Evolutionary conservation across 208 protist genomes (phyloP).

Genomic region (Giardia duodenalis): DNA sequence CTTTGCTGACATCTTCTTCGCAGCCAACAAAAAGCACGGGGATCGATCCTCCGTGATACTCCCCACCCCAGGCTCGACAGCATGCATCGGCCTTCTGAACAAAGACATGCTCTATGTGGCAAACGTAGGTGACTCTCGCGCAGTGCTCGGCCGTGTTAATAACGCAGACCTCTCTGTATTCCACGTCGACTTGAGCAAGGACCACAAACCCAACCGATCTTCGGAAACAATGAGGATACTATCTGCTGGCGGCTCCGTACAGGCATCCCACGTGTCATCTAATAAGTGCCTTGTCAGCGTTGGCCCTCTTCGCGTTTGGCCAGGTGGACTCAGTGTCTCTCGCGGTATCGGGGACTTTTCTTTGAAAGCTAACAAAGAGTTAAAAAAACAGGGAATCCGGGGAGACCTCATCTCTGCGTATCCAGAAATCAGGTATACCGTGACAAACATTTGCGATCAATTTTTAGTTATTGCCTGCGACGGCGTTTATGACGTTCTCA

Average conservation of each 20-base stretch:
- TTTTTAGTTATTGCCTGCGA: slow-evolving; percentile 6
- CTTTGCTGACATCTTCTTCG: neutral
- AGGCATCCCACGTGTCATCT: neutral
- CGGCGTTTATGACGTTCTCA: slow-evolving; percentile 9
- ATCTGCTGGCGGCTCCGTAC: neutral
- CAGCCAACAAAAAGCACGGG: neutral
- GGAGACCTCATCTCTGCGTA: neutral
- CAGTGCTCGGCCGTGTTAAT: neutral
- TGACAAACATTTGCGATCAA: neutral
- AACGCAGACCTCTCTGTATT: neutral
- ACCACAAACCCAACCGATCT: neutral
- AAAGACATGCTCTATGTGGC: neutral
- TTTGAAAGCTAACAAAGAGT: neutral
- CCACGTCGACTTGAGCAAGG: neutral
- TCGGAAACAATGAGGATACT: neutral
- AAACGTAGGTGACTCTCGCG: neutral
- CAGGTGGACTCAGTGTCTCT: neutral
- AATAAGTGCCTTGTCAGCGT: neutral
- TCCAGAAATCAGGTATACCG: neutral
- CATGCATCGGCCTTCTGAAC: neutral
- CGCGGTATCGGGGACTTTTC: neutral
- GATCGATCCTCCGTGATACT: no score
- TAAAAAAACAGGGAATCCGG: neutral
- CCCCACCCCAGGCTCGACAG: neutral
- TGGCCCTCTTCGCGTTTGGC: neutral